A percentile compares a stretch with the other conserved stretches of the same genome.
Evolutionary conservation across 768 basidiomycete genomes (phyloP).

Genomic region (Phylloporus sp.): DNA sequence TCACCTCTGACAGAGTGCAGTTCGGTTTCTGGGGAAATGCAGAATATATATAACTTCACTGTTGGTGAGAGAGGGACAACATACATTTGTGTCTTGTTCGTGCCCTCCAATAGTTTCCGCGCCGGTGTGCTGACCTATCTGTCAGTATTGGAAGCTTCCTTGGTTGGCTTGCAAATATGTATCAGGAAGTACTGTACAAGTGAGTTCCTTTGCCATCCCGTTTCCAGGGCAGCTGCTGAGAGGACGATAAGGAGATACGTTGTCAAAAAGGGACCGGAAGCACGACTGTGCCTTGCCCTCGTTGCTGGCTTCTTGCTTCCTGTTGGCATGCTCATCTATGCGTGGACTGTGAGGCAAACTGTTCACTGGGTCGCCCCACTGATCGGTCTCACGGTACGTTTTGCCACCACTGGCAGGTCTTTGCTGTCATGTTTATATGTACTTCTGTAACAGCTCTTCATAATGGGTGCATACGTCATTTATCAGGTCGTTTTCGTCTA

Average conservation of each 20-base stretch:
- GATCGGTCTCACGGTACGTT: conserved; percentile 24
- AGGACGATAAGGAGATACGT: conserved; percentile 26
- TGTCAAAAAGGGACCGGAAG: conserved; percentile 44
- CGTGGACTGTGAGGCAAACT: conserved; percentile 54
- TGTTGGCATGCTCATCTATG: conserved; percentile 66
- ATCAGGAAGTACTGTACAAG: conserved; percentile 51
- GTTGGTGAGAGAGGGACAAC: conserved; percentile 56
- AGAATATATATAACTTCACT: conserved; percentile 54
- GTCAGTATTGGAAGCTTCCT: conserved; percentile 53
- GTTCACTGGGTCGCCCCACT: conserved; percentile 56
- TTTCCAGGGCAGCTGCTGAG: background rate
- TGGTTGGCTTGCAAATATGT: conserved; percentile 43
- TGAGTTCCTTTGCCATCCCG: conserved; percentile 20
- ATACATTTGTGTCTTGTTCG: conserved; percentile 57
- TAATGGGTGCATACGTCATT: conserved; percentile 49
- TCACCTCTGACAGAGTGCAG: conserved; percentile 28
- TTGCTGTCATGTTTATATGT: conserved; percentile 2
- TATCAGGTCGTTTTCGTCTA: conserved; percentile 60
- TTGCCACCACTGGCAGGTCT: background rate
- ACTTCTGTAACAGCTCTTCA: conserved; percentile 38
- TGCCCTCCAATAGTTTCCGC: background rate
- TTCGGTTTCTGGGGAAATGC: conserved; percentile 56
- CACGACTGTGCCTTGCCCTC: conserved; percentile 57
- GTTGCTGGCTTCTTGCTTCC: conserved; percentile 53
- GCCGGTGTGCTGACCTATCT: background rate